Conservation (phyloP, 2,329 filamentous ascomycete species). For the Aquanectria penicillioides region DNA sequence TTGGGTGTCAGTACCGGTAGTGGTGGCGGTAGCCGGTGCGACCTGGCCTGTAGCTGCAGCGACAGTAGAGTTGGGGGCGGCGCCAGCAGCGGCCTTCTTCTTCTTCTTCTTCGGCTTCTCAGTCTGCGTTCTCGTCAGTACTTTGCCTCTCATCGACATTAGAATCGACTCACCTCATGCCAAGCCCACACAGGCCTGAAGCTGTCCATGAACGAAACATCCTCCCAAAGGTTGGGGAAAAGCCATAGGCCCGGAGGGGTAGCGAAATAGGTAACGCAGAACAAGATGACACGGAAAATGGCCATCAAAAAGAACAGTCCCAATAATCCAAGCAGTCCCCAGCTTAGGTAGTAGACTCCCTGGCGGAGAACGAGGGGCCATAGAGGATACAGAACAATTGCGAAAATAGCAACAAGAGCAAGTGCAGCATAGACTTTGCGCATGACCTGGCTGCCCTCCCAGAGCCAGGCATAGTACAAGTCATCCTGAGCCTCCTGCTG, state of each 20-base stretch:
- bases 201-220: constrained; percentile 97
- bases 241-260: constrained; percentile 93
- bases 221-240: constrained; percentile 97
- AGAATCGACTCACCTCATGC: constrained; percentile 79
- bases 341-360: constrained; percentile 97
- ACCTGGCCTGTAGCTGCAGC: constrained; percentile 64
- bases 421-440: constrained; percentile 90
- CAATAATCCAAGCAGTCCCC: constrained; percentile 89
- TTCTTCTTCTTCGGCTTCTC: constrained; percentile 65
- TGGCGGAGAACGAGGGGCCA: constrained; percentile 93
- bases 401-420: constrained; percentile 84
- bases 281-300: constrained; percentile 94
- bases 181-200: constrained; percentile 97
- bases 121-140: constrained; percentile 42
- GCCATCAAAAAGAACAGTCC: constrained; percentile 98
- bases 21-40: constrained; percentile 63
- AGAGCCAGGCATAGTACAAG: constrained; percentile 97
- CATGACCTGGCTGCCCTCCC: constrained; percentile 93
- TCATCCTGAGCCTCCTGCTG: constrained; percentile 90
- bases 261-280: constrained; percentile 89
- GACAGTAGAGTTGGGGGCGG: constrained; percentile 54
- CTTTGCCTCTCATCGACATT: neutral
- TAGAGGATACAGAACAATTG: constrained; percentile 92
- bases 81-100: constrained; percentile 54
- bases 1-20: constrained; percentile 66